Base-by-base conservation (phyloP, 164 flowering plant genomes). In the Chimonanthus salicifolius region DNA sequence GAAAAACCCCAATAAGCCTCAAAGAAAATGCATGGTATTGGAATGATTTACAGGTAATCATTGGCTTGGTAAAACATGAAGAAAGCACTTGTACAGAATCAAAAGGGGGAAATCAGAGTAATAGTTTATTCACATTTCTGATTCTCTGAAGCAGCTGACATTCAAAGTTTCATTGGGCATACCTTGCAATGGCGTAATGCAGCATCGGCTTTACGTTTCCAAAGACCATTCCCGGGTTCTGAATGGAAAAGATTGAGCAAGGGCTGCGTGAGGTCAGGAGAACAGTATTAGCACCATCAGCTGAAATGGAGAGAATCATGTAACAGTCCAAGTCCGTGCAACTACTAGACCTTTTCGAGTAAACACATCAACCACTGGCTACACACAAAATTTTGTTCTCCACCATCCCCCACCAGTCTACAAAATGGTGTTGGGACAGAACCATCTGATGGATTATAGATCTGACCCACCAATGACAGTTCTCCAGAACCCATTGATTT, bases 171-270 rank as follows among this genome's bases (percentile, higher is more conserved):
- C 13, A 63, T 45, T 65, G 44, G 44, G 65, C 81, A 71, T 89
- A 96, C 99, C 88, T 66, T 86, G 89, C 97, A 89, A 60, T 79
- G 77, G 49, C 62, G 80, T 47, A 94, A 83, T 72, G 98, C 97
- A 72, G 90, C 80, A 78, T 94, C 99, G 54, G 88, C 97, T 79
- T 85, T 89, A 76, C 98, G 94, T 82, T 91, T 96, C 97, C 97
- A 96, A 72, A 85, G 67, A 74, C 86, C 85, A 85, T 90, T 92
- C 69, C 97, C 90, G 60, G 95, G 97, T 82, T 87, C 92, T 5
- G 92, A 80, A 74, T 90, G 84, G 80, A 96, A 95, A 71, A 95
- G 72, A 69, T 84, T 77, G 65, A 93, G 85, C 74, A 92, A 71
- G 78, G 99, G 98, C 99, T 95, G 90, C 80, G 83, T 33, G 16